These are phyloP conservation scores for Monosporascus sp. DNA, from an alignment of 2,329 filamentous ascomycete genomes.

Conservation along the genomic window DNA sequence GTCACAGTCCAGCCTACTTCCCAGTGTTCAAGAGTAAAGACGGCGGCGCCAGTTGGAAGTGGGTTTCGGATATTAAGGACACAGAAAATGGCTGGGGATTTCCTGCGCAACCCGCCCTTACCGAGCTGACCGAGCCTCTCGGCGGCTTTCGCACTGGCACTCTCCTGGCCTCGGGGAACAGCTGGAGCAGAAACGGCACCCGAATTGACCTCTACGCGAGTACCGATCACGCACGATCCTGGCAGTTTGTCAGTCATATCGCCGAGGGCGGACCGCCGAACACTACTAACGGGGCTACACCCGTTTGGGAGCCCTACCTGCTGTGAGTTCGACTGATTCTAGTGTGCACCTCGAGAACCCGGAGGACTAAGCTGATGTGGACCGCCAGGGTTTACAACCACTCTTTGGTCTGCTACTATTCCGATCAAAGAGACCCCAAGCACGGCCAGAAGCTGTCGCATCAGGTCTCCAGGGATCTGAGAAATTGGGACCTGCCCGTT, in stretches of 20 bases:
- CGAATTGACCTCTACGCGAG: slow-evolving; percentile 65
- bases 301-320: slow-evolving; percentile 68
- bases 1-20: slow-evolving; percentile 31
- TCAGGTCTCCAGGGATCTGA: slow-evolving; percentile 54
- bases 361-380: neutral
- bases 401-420: slow-evolving; percentile 60
- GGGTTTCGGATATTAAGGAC: slow-evolving; percentile 59
- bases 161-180: slow-evolving; percentile 54
- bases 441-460: slow-evolving; percentile 66
- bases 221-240: slow-evolving; percentile 52
- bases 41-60: slow-evolving; percentile 52
- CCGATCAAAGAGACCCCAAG: slow-evolving; percentile 59
- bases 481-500: slow-evolving; percentile 52
- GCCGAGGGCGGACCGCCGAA: slow-evolving; percentile 54
- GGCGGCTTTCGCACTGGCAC: slow-evolving; percentile 57
- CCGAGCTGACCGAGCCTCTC: slow-evolving; percentile 51
- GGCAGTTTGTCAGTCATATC: slow-evolving; percentile 61
- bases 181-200: slow-evolving; percentile 54
- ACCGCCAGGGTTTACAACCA: slow-evolving; percentile 44
- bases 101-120: slow-evolving; percentile 64
- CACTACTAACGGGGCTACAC: slow-evolving; percentile 58
- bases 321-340: slow-evolving; percentile 24
- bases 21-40: slow-evolving; percentile 47
- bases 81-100: slow-evolving; percentile 59
- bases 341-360: neutral